Evolutionary conservation across 106 monocot species (phyloP), one percentile per base, ranked within the genome.

Genomic region (Dendrobium nobile): DNA sequence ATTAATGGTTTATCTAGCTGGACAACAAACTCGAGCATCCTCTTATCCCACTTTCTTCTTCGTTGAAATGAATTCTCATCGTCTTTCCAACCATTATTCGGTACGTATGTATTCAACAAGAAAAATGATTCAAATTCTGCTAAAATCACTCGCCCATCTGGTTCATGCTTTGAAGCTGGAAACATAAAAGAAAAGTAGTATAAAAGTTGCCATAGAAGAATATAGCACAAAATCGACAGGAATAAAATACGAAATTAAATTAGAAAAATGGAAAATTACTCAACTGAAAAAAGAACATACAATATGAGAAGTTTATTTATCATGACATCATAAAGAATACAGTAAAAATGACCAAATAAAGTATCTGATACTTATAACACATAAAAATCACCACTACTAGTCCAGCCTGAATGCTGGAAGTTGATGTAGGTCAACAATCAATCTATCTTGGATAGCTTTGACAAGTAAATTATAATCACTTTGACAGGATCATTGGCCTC

Each of bases 61-160:
- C 98, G 87, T 80, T 80, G 75, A 75, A 98, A 98, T 73, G 98
- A 95, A 86, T 87, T 97, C 76, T 94, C 97, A 37, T 97, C 98
- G 28, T 98, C 98, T 77, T 92, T 98, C 98, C 98, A 95, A 41
- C 98, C 98, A 85, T 98, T 98, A 74, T 98, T 98, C 42, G 98
- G 98, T 72, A 80, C 85, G 88, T 98, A 98, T 3, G 95, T 95
- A 83, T 98, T 98, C 68, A 98, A 75, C 41, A 98, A 61, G 81
- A 79, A 70, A 82, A 84, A 92, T 75, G 94, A 87, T 44, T 98
- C 94, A 75, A 98, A 98, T 87, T 98, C 98, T 80, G 95, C 98
- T 78, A 98, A 90, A 86, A 98, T 98, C 82, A 98, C 94, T 26
- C 98, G 86, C 22, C 98, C 98, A 86, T 95, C 98, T 43, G 83